Evolutionary conservation across 441 rosid genomes (phyloP).

Genomic region (Mallotus japonicus): DNA sequence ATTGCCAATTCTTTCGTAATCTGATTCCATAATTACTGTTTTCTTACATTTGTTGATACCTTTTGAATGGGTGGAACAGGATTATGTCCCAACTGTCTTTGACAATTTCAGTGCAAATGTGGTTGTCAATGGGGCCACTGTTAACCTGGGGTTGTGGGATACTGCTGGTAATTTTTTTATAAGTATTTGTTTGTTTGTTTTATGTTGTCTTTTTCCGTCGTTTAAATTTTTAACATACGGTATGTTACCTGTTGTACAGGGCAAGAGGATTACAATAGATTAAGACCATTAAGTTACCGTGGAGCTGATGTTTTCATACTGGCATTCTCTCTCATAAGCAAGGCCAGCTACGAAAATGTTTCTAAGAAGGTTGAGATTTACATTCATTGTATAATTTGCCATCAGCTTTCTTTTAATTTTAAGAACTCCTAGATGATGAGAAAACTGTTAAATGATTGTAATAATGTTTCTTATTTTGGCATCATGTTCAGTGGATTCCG

Average conservation of each 20-base stretch:
- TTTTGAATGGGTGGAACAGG: slow-evolving; percentile 41
- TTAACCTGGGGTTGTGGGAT: slow-evolving; percentile 88
- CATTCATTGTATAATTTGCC: not conserved
- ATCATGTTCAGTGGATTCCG: slow-evolving; percentile 74
- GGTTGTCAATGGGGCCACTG: slow-evolving; percentile 77
- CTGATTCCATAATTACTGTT: not conserved
- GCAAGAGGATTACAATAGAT: slow-evolving; percentile 84
- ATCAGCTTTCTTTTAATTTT: not conserved
- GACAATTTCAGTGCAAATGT: slow-evolving; percentile 97
- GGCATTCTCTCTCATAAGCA: slow-evolving; percentile 85
- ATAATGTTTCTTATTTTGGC: slow-evolving; percentile 9
- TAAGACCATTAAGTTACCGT: slow-evolving; percentile 79
- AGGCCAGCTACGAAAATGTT: slow-evolving; percentile 86
- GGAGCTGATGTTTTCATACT: slow-evolving; percentile 86
- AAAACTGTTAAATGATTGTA: not conserved
- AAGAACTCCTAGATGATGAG: not conserved
- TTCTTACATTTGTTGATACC: not conserved
- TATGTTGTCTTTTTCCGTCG: not conserved
- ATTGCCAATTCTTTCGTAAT: not conserved
- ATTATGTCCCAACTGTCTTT: slow-evolving; percentile 88
- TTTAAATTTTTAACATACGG: slow-evolving; percentile 8
- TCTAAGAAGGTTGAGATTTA: slow-evolving; percentile 67
- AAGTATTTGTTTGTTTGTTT: not conserved
- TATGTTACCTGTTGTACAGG: slow-evolving; percentile 42
- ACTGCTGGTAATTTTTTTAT: slow-evolving; percentile 63